A percentile compares a stretch with the other conserved stretches of the same genome.
Conservation (phyloP, 768 basidiomycete genomes). For the Termitomyces heimii region DNA sequence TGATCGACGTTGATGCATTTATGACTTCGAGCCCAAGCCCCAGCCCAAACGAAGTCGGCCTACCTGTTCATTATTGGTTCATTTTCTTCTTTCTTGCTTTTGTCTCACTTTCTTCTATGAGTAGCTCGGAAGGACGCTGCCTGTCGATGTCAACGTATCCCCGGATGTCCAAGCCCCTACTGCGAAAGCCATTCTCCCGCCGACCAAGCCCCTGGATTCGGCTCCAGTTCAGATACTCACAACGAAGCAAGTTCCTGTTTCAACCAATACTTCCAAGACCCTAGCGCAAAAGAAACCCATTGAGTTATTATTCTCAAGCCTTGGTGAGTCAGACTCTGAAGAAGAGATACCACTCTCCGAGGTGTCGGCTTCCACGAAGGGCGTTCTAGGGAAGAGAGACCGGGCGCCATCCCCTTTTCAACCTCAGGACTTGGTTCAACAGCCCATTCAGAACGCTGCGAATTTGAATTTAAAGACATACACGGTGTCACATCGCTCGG, state of each 20-base stretch:
- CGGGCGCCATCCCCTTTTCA: slow-evolving; percentile 5
- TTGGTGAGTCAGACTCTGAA: slow-evolving; percentile 10
- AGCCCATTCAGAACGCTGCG: neutral
- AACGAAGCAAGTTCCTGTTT: neutral
- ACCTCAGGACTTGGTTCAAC: neutral
- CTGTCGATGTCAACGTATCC: neutral
- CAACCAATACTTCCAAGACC: neutral
- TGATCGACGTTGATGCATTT: slow-evolving; percentile 35
- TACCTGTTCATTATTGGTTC: neutral
- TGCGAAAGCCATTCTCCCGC: neutral
- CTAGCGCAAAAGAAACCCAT: neutral
- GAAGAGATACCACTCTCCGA: slow-evolving; percentile 15
- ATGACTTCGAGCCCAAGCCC: slow-evolving; percentile 29
- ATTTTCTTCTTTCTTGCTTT: neutral
- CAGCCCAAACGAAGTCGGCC: neutral
- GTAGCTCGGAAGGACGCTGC: neutral
- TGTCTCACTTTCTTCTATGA: neutral
- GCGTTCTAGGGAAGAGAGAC: slow-evolving; percentile 11
- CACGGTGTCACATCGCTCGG: slow-evolving; percentile 4
- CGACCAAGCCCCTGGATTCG: neutral
- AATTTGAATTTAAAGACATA: neutral
- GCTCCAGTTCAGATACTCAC: neutral
- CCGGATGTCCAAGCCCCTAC: neutral
- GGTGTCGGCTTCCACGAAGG: neutral
- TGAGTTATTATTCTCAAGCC: slow-evolving; percentile 5